phyloP scores from a whole-genome alignment of 2,329 filamentous ascomycete species.

The Dactylellina drechsleri region DNA sequence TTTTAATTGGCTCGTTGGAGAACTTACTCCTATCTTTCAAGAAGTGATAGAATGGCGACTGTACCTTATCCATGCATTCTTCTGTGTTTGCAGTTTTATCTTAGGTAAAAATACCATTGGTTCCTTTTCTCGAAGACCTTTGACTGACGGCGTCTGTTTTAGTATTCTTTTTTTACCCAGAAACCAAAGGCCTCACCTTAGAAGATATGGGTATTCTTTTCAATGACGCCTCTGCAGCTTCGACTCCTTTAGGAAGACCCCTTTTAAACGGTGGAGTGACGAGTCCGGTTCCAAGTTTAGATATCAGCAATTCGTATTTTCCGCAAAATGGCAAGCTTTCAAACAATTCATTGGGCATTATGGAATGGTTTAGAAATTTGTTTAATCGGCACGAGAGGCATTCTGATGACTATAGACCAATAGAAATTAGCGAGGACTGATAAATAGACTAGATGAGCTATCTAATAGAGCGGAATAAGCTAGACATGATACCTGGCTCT shows the following conservation, averaged over 20 bases:
- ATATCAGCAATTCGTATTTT: slow-evolving; percentile 70
- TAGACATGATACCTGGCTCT: neutral
- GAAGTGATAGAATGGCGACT: slow-evolving; percentile 92
- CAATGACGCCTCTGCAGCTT: slow-evolving; percentile 70
- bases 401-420: slow-evolving; percentile 63
- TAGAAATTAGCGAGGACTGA: slow-evolving; percentile 57
- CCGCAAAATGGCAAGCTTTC: slow-evolving; percentile 39
- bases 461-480: neutral
- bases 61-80: slow-evolving; percentile 95
- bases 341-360: slow-evolving; percentile 66
- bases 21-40: slow-evolving; percentile 92
- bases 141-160: slow-evolving; percentile 26
- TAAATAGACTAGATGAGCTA: slow-evolving; percentile 26
- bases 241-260: slow-evolving; percentile 60
- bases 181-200: slow-evolving; percentile 91
- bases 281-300: slow-evolving; percentile 79
- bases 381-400: slow-evolving; percentile 66
- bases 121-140: slow-evolving; percentile 8
- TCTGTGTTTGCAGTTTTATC: slow-evolving; percentile 93
- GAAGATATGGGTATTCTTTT: slow-evolving; percentile 98
- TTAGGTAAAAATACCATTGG: slow-evolving; percentile 76
- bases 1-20: slow-evolving; percentile 96
- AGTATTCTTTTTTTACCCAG: slow-evolving; percentile 98
- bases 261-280: slow-evolving; percentile 67
- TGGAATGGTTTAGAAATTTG: slow-evolving; percentile 76